Percentiles rank a stretch among this genome's conserved stretches.
Conservation (phyloP, 164 flowering plant genomes). For the Annona squamosa region DNA sequence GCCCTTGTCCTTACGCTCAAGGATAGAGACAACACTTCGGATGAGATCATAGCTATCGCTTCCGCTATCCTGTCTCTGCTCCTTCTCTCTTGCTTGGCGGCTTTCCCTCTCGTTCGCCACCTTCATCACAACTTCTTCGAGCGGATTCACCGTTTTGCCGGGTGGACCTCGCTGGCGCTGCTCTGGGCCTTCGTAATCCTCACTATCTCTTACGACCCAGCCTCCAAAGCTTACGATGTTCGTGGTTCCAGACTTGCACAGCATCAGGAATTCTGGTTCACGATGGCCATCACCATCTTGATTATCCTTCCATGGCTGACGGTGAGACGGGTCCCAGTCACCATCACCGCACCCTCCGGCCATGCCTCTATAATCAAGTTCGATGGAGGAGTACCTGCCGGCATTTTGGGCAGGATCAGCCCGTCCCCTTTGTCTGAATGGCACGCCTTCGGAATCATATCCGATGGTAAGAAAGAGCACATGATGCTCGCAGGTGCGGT, state of each 20-base stretch:
- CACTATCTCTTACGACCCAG: slow-evolving; percentile 36
- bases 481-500: slow-evolving; percentile 77
- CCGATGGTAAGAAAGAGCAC: slow-evolving; percentile 48
- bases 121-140: slow-evolving; percentile 59
- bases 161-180: slow-evolving; percentile 43
- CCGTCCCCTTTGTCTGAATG: slow-evolving; percentile 63
- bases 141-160: slow-evolving; percentile 47
- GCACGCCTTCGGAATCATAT: slow-evolving; percentile 75
- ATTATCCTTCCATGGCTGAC: slow-evolving; percentile 62
- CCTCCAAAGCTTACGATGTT: slow-evolving; percentile 23
- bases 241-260: slow-evolving; percentile 20
- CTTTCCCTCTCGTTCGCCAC: slow-evolving; percentile 60
- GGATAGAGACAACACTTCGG: slow-evolving; percentile 27
- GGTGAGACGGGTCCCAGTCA: slow-evolving; percentile 41
- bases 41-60: slow-evolving; percentile 32
- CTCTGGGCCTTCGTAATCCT: slow-evolving; percentile 46
- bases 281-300: slow-evolving; percentile 38
- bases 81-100: slow-evolving; percentile 35
- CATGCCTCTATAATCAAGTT: slow-evolving; percentile 62
- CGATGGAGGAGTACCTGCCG: slow-evolving; percentile 47
- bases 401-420: slow-evolving; percentile 57
- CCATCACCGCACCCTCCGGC: slow-evolving; percentile 37
- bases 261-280: slow-evolving; percentile 58
- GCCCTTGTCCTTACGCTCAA: slow-evolving; percentile 33
- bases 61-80: slow-evolving; percentile 39